Evolutionary conservation across 2,329 filamentous ascomycete species (phyloP).

Genomic region (Xylariomycetidae sp.): DNA sequence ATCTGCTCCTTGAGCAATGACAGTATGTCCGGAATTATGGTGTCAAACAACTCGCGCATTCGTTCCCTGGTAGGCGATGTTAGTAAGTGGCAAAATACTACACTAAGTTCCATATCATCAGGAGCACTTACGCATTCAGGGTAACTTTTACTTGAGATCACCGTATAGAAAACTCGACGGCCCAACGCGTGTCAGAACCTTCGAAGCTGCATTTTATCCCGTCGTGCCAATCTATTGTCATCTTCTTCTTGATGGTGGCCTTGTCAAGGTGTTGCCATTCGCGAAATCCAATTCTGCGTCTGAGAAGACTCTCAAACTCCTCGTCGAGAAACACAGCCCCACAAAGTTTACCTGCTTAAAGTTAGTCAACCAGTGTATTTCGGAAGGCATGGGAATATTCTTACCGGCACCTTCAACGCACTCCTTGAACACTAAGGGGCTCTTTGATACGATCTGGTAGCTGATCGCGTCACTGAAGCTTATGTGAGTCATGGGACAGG

Average conservation of each 20-base stretch:
- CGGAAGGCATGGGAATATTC: not conserved
- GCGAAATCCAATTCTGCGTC: not conserved
- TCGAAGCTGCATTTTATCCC: not conserved
- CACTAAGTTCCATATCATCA: not conserved
- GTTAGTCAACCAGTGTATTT: not conserved
- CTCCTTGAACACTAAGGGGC: not conserved
- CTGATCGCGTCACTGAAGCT: not conserved
- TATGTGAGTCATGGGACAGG: not conserved
- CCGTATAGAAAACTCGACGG: no score
- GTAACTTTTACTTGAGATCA: not conserved
- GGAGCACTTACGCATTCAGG: not conserved
- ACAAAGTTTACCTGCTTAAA: not conserved
- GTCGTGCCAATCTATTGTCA: not conserved
- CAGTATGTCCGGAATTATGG: not conserved
- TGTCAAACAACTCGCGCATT: not conserved
- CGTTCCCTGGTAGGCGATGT: not conserved
- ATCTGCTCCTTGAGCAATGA: not conserved
- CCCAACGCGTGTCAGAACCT: no score
- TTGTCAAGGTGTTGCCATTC: not conserved
- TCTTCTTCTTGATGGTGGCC: not conserved
- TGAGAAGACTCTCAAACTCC: not conserved
- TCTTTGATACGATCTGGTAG: not conserved
- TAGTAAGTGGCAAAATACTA: not conserved
- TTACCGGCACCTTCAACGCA: not conserved
- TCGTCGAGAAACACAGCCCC: not conserved